Conservation (phyloP, 2,329 filamentous ascomycete species). For the Capronia epimyces region DNA sequence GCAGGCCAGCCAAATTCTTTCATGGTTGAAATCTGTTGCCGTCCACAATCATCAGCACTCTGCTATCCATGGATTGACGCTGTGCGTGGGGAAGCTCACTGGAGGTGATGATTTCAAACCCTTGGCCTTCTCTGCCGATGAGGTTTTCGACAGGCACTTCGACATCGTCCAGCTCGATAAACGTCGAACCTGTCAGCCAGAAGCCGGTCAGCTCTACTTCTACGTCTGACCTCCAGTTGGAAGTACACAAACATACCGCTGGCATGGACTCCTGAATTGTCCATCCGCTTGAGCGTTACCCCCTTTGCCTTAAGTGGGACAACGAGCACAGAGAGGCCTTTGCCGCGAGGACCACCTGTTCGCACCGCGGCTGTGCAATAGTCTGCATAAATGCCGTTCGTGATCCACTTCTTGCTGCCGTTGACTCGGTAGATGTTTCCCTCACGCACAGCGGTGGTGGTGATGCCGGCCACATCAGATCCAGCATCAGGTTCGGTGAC, state of each 20-base stretch:
- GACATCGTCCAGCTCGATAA: slow-evolving; percentile 2
- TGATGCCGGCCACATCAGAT: slow-evolving; percentile 60
- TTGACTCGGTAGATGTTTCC: slow-evolving; percentile 57
- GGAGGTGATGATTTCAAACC: slow-evolving; percentile 23
- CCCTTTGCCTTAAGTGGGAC: slow-evolving; percentile 83
- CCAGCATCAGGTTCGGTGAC: slow-evolving; percentile 52
- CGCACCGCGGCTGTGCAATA: slow-evolving; percentile 89
- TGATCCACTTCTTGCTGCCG: slow-evolving; percentile 99
- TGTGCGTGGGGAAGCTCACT: background rate
- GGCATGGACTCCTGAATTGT: slow-evolving; percentile 95
- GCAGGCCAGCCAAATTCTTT: slow-evolving; percentile 55
- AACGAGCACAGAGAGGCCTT: slow-evolving; percentile 91
- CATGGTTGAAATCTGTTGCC: slow-evolving; percentile 49
- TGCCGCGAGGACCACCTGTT: slow-evolving; percentile 68
- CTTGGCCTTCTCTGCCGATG: slow-evolving; percentile 1
- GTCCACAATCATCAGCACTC: background rate
- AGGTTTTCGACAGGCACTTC: slow-evolving; percentile 2
- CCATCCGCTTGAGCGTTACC: slow-evolving; percentile 95
- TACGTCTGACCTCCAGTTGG: slow-evolving; percentile 79
- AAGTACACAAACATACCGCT: slow-evolving; percentile 57
- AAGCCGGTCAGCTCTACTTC: slow-evolving; percentile 46
- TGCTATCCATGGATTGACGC: background rate
- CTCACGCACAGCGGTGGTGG: slow-evolving; percentile 53
- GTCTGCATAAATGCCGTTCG: slow-evolving; percentile 94
- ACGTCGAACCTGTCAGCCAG: background rate